Evolutionary conservation across 495 filamentous ascomycete genomes (phyloP).

Genomic region (Aspergillus carlsbadensis): DNA sequence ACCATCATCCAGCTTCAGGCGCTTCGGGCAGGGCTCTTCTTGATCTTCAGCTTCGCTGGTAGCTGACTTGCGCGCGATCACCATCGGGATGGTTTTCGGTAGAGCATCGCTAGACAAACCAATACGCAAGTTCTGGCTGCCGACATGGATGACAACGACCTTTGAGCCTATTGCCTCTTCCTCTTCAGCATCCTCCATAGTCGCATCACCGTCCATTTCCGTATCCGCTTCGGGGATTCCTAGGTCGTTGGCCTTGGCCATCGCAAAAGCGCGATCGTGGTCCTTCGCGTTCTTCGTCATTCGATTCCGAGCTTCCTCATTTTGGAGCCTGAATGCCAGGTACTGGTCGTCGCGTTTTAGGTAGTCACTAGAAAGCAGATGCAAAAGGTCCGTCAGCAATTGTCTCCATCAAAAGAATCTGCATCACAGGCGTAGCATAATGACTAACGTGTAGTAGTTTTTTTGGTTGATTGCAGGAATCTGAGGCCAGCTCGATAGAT

Average conservation of each 20-base stretch:
- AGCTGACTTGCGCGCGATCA: conserved; percentile 73
- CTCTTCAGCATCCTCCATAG: conserved; percentile 61
- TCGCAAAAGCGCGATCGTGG: conserved; percentile 77
- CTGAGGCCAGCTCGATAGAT: conserved; percentile 89
- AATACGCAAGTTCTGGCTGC: conserved; percentile 94
- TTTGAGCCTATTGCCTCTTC: conserved; percentile 76
- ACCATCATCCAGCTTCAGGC: conserved; percentile 72
- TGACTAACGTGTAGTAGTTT: conserved; percentile 95
- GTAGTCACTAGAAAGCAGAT: conserved; percentile 66
- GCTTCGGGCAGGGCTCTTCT: conserved; percentile 80
- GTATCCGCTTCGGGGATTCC: conserved; percentile 49
- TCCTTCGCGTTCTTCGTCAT: conserved; percentile 84
- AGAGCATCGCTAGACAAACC: conserved; percentile 92
- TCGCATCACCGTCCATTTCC: conserved; percentile 60
- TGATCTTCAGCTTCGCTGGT: conserved; percentile 80
- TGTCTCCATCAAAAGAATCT: neutral
- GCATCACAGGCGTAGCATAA: neutral
- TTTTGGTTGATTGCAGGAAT: conserved; percentile 95
- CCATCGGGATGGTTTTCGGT: conserved; percentile 91
- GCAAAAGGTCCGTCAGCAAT: neutral
- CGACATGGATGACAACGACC: conserved; percentile 93
- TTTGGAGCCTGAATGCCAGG: conserved; percentile 80
- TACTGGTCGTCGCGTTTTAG: conserved; percentile 98
- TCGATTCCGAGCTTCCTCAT: conserved; percentile 73
- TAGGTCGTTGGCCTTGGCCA: conserved; percentile 50